Conservation (phyloP, 2,329 filamentous ascomycete genomes). For the Ophiostoma sp. region DNA sequence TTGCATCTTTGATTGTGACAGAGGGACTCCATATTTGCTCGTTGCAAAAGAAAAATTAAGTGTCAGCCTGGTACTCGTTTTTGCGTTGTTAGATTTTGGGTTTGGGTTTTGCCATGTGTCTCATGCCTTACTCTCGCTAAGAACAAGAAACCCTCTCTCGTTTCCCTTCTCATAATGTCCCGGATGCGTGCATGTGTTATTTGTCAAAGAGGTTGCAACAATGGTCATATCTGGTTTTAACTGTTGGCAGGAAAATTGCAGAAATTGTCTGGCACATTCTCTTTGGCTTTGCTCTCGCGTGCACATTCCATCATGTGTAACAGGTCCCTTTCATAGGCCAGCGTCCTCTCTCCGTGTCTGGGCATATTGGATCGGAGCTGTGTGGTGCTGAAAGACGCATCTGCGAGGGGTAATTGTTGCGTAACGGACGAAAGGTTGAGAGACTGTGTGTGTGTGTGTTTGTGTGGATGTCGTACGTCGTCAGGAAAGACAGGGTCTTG, state of each 20-base stretch:
- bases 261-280: not conserved
- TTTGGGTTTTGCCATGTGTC: not conserved
- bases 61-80: not conserved
- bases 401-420: not conserved
- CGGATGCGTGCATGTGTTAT: not conserved
- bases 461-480: not conserved
- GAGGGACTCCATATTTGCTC: not conserved
- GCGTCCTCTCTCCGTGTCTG: not conserved
- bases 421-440: constrained; percentile 6
- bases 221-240: not conserved
- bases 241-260: not conserved
- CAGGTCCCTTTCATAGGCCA: not conserved
- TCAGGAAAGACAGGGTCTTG: constrained; percentile 2
- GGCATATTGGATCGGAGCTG: not conserved
- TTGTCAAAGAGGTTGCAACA: not conserved
- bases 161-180: no score
- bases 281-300: not conserved
- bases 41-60: not conserved
- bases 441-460: not conserved
- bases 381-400: not conserved
- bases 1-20: not conserved
- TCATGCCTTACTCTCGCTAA: not conserved
- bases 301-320: constrained; percentile 12
- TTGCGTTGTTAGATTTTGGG: not conserved
- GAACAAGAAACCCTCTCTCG: not conserved